These are phyloP conservation scores for Periconia macrospinosa DNA, from an alignment of 2,329 filamentous ascomycete species.

Conservation along the genomic window DNA sequence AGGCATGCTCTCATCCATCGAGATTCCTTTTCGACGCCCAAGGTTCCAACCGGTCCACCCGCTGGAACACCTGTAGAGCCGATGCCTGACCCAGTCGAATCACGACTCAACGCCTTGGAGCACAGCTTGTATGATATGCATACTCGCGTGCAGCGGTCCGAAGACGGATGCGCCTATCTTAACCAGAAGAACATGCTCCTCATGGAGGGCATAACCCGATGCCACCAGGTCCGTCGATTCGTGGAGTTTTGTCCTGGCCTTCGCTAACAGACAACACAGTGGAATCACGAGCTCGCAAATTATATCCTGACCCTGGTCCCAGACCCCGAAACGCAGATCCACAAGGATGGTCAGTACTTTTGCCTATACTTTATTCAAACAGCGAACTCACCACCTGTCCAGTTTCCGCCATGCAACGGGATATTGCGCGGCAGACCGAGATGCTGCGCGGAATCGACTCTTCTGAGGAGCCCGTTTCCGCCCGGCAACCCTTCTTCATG, in stretches of 20 bases:
- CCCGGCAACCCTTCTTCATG: constrained; percentile 54
- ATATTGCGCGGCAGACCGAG: constrained; percentile 64
- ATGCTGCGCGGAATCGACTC: constrained; percentile 58
- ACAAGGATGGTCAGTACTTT: constrained; percentile 73
- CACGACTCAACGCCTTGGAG: constrained; percentile 74
- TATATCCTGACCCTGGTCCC: constrained; percentile 74
- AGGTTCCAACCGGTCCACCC: constrained; percentile 70
- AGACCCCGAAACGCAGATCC: constrained; percentile 72
- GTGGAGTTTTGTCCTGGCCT: constrained; percentile 17
- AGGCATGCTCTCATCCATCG: constrained; percentile 90
- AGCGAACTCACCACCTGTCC: constrained; percentile 21
- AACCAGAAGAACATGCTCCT: constrained; percentile 79
- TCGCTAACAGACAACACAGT: constrained; percentile 52
- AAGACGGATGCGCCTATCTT: constrained; percentile 79
- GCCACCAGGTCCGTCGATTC: constrained; percentile 60
- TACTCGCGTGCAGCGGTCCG: constrained; percentile 73
- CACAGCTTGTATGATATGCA: constrained; percentile 81
- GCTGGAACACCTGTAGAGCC: constrained; percentile 84
- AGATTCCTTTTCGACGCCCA: constrained; percentile 78
- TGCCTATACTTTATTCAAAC: constrained; percentile 24
- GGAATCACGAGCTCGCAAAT: constrained; percentile 82
- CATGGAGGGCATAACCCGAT: constrained; percentile 77
- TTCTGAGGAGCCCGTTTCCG: constrained; percentile 66
- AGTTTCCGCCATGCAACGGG: constrained; percentile 60
- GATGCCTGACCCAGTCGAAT: constrained; percentile 77